Conservation (phyloP, 257 asterid genomes). For the Salvia splendens region DNA sequence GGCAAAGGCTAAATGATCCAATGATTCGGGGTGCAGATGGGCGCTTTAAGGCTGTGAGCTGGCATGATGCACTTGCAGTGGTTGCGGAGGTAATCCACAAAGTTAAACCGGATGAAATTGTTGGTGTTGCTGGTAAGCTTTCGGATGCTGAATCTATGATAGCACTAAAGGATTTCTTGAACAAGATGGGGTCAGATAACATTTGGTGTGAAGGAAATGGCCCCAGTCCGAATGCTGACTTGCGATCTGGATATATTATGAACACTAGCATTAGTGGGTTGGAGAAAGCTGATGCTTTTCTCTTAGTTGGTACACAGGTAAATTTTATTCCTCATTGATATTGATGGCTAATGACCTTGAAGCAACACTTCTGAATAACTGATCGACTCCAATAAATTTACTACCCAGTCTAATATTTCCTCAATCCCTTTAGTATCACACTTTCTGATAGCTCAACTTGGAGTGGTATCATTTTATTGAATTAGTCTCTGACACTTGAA, state of each 20-base stretch:
- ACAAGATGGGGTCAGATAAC: slow-evolving; percentile 91
- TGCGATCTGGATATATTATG: slow-evolving; percentile 95
- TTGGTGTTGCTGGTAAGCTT: slow-evolving; percentile 93
- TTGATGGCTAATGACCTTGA: slow-evolving; percentile 14
- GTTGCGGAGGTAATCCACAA: slow-evolving; percentile 82
- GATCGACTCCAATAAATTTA: background rate
- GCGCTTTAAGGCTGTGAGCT: slow-evolving; percentile 86
- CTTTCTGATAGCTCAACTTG: background rate
- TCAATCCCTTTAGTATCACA: background rate
- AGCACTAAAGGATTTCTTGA: slow-evolving; percentile 86
- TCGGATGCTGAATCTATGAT: slow-evolving; percentile 99
- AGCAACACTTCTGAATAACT: background rate
- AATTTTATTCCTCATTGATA: slow-evolving; percentile 19
- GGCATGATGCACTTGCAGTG: slow-evolving; percentile 92
- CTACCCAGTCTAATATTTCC: background rate
- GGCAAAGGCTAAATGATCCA: slow-evolving; percentile 97
- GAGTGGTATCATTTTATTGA: slow-evolving; percentile 4
- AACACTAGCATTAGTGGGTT: slow-evolving; percentile 86
- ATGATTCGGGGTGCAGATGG: slow-evolving; percentile 98
- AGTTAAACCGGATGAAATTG: slow-evolving; percentile 82
- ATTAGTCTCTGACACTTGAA: background rate
- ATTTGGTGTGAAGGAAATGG: slow-evolving; percentile 97
- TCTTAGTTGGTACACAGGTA: slow-evolving; percentile 99
- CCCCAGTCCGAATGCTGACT: slow-evolving; percentile 76
- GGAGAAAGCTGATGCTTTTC: slow-evolving; percentile 95